These are phyloP conservation scores for Echinochloa phyllopogon DNA, from an alignment of 176 grass and related monocot species.

Conservation along the genomic window DNA sequence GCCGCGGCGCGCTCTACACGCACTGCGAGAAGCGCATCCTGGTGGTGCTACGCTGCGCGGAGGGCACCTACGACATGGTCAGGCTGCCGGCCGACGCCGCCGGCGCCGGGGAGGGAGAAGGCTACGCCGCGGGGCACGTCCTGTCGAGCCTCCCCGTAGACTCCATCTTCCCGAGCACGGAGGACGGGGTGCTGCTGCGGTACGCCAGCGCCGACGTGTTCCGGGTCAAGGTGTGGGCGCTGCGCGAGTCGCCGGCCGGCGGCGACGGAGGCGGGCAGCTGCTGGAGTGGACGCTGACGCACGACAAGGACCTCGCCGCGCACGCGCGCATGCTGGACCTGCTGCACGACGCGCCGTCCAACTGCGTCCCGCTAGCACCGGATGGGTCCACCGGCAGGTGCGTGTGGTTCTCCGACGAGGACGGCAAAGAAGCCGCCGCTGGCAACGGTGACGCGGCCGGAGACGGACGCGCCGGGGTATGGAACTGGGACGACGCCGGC, in stretches of 20 bases:
- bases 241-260: neutral
- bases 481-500: slow-evolving; percentile 34
- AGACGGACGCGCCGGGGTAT: too few relatives aligned
- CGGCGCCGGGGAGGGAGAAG: neutral
- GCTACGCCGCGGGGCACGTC: neutral
- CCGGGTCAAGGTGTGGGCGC: neutral
- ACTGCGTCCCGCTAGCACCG: neutral
- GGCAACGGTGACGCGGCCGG: neutral
- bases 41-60: neutral
- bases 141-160: neutral
- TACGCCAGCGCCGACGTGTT: slow-evolving; percentile 4
- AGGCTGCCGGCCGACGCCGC: neutral
- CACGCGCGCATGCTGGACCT: neutral
- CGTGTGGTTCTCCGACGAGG: slow-evolving; percentile 22
- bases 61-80: slow-evolving; percentile 34
- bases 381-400: neutral
- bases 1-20: slow-evolving; percentile 1
- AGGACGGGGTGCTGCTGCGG: neutral
- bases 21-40: slow-evolving; percentile 5
- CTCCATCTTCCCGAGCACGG: slow-evolving; percentile 4
- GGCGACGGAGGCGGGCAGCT: neutral
- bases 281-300: slow-evolving; percentile 37
- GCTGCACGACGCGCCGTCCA: neutral
- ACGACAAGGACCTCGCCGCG: slow-evolving; percentile 22
- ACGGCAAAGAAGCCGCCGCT: neutral